Conservation (phyloP, 768 basidiomycete species). For the Boletellus ananas region DNA sequence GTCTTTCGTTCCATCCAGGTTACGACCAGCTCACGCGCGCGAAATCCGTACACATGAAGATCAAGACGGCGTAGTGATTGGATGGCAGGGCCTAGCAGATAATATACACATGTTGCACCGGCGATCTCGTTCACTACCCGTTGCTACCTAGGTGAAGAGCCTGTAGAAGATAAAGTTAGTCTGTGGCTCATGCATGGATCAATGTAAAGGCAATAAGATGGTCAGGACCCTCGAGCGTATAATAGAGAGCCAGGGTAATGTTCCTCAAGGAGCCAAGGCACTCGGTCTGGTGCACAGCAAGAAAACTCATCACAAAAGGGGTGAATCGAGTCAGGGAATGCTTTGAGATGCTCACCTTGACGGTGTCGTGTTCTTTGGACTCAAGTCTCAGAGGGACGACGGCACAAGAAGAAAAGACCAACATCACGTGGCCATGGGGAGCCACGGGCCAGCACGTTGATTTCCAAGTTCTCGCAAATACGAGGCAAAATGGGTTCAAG, state of each 20-base stretch:
- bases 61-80: constrained; percentile 42
- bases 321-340: neutral
- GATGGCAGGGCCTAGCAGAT: no score
- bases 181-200: neutral
- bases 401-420: no score
- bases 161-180: constrained; percentile 1
- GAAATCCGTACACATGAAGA: constrained; percentile 82
- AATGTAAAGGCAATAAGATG: neutral
- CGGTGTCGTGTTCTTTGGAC: no score
- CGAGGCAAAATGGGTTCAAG: no score
- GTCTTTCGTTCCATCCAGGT: constrained; percentile 41
- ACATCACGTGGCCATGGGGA: no score
- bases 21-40: constrained; percentile 82
- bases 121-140: neutral
- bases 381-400: no score
- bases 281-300: constrained; percentile 38
- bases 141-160: neutral
- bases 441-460: no score
- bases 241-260: constrained; percentile 27
- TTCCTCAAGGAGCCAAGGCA: constrained; percentile 33
- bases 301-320: constrained; percentile 25
- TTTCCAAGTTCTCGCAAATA: no score
- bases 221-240: constrained; percentile 37
- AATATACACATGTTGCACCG: neutral
- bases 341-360: no score